Evolutionary conservation across 148 eudicot genomes (phyloP).

Genomic region (Camellia sinensis): DNA sequence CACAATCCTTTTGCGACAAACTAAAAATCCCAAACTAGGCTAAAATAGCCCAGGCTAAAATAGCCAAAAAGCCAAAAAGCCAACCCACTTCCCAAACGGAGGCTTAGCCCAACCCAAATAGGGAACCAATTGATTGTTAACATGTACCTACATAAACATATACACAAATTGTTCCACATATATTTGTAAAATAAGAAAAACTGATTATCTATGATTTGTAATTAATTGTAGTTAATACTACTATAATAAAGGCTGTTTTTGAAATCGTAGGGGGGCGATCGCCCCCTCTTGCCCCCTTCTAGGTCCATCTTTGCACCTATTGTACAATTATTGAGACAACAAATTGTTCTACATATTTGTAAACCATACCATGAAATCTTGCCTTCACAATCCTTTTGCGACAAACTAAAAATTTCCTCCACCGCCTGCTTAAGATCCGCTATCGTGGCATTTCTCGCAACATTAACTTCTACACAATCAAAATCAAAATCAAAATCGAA

Average conservation of each 20-base stretch:
- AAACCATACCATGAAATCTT: slow-evolving; percentile 32
- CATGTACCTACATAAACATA: background rate
- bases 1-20: slow-evolving; percentile 15
- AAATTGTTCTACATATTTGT: background rate
- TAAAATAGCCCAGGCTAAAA: no score
- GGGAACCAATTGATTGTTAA: background rate
- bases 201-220: no score
- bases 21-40: no score
- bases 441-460: slow-evolving; percentile 34
- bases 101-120: no score
- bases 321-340: background rate
- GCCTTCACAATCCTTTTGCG: slow-evolving; percentile 19
- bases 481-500: slow-evolving; percentile 2
- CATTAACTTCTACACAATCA: slow-evolving; percentile 26
- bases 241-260: no score
- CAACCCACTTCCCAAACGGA: no score
- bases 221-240: no score
- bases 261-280: no score
- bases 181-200: background rate
- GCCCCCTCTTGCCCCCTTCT: no score
- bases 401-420: slow-evolving; percentile 26
- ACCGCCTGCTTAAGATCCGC: slow-evolving; percentile 32
- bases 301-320: no score
- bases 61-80: no score
- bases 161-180: background rate